Evolutionary conservation across 768 basidiomycete genomes (phyloP).

Genomic region (Suillus bovinus): DNA sequence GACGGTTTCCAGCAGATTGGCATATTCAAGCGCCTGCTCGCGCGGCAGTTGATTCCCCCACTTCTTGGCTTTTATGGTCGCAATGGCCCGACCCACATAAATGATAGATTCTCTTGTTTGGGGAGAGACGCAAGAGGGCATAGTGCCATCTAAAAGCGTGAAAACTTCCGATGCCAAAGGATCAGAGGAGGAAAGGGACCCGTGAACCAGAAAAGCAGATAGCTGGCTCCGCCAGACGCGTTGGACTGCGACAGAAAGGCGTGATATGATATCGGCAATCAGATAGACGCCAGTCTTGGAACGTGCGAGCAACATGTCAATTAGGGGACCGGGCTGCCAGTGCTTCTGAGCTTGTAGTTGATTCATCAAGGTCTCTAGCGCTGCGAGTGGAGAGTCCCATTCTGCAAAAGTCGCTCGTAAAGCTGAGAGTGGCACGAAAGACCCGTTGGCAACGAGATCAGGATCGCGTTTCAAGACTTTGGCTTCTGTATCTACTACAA

Average conservation of each 20-base stretch:
- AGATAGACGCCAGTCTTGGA: constrained; percentile 79
- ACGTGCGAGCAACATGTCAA: constrained; percentile 73
- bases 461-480: constrained; percentile 76
- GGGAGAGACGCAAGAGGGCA: constrained; percentile 74
- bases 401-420: constrained; percentile 80
- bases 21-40: constrained; percentile 63
- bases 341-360: constrained; percentile 53
- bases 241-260: constrained; percentile 74
- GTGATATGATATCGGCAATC: constrained; percentile 68
- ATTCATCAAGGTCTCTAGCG: constrained; percentile 64
- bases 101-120: constrained; percentile 79
- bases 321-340: constrained; percentile 73
- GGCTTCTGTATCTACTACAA: constrained; percentile 80
- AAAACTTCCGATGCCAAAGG: constrained; percentile 67
- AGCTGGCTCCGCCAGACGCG: constrained; percentile 83
- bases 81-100: constrained; percentile 86
- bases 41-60: constrained; percentile 80
- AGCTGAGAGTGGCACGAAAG: constrained; percentile 85
- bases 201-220: constrained; percentile 80
- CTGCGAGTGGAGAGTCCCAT: constrained; percentile 86
- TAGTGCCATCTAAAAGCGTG: constrained; percentile 58
- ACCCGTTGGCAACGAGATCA: constrained; percentile 72
- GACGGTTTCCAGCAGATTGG: constrained; percentile 61
- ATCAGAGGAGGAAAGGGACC: constrained; percentile 59
- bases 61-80: constrained; percentile 76